Percentiles rank a stretch among this genome's conserved stretches.
Evolutionary conservation across 495 filamentous ascomycete species (phyloP).

Genomic region (Aspergillus carlsbadensis): DNA sequence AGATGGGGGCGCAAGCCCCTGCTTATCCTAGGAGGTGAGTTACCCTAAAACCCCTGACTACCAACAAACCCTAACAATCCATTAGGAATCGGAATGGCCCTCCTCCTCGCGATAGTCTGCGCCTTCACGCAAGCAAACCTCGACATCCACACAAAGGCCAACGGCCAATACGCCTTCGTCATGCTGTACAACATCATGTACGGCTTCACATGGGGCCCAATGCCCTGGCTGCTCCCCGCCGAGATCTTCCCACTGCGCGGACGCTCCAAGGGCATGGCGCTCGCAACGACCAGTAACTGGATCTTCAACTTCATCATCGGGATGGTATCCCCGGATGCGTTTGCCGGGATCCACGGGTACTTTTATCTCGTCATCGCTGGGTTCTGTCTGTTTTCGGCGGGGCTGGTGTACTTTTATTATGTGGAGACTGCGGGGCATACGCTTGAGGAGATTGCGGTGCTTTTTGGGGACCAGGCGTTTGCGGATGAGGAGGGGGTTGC

Average conservation of each 20-base stretch:
- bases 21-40: conserved; percentile 29
- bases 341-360: conserved; percentile 56
- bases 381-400: conserved; percentile 55
- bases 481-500: background rate
- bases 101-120: conserved; percentile 26
- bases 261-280: conserved; percentile 63
- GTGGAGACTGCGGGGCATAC: conserved; percentile 57
- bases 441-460: conserved; percentile 61
- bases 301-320: conserved; percentile 74
- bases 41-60: background rate
- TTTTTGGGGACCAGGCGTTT: conserved; percentile 31
- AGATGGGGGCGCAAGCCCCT: conserved; percentile 42
- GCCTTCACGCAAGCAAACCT: conserved; percentile 26
- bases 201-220: conserved; percentile 62
- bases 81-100: conserved; percentile 24
- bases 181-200: conserved; percentile 37
- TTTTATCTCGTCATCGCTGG: conserved; percentile 71
- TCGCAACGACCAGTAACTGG: conserved; percentile 75
- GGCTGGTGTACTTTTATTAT: conserved; percentile 66
- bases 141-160: conserved; percentile 19
- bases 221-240: conserved; percentile 68
- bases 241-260: conserved; percentile 70
- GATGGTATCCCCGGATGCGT: conserved; percentile 70
- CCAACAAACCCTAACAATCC: background rate
- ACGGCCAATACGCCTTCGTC: conserved; percentile 38